Conservation (phyloP, 352 stramenopile species). For the Globisporangium viniferum region DNA sequence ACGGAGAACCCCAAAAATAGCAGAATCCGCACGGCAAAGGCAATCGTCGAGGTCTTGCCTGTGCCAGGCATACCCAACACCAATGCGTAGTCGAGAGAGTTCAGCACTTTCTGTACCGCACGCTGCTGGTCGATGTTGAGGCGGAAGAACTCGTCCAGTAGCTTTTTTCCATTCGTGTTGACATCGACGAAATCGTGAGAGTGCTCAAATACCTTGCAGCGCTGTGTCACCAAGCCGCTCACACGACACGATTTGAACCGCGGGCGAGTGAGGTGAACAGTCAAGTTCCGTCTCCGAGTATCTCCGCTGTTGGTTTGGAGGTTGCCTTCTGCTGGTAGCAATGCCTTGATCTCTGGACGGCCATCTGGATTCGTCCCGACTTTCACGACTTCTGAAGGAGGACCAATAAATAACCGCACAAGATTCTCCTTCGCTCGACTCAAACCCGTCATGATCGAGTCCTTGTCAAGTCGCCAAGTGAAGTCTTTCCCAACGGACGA, state of each 20-base stretch:
- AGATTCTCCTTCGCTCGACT: conserved; percentile 76
- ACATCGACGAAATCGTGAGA: conserved; percentile 9
- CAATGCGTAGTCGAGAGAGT: conserved; percentile 92
- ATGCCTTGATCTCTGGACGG: conserved; percentile 33
- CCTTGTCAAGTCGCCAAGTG: conserved; percentile 77
- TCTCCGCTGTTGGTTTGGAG: conserved; percentile 34
- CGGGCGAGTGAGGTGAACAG: conserved; percentile 58
- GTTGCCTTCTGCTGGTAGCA: conserved; percentile 16
- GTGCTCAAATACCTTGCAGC: conserved; percentile 14
- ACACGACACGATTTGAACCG: conserved; percentile 57
- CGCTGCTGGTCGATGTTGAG: conserved; percentile 81
- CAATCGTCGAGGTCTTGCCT: conserved; percentile 96
- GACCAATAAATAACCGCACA: conserved; percentile 63
- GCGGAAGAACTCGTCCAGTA: conserved; percentile 51
- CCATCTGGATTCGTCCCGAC: conserved; percentile 30
- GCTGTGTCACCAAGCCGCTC: conserved; percentile 37
- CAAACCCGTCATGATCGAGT: conserved; percentile 63
- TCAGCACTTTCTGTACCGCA: conserved; percentile 72
- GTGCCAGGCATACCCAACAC: conserved; percentile 95
- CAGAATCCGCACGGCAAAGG: conserved; percentile 92
- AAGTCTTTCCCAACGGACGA: conserved; percentile 62
- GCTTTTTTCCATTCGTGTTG: conserved; percentile 13
- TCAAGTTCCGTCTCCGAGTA: conserved; percentile 47
- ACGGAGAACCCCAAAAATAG: conserved; percentile 91
- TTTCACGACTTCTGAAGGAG: conserved; percentile 37